Percentiles rank a stretch among this genome's conserved stretches.
These are phyloP conservation scores for Periconia digitata DNA, from an alignment of 2,329 filamentous ascomycete genomes.

Conservation along the genomic window DNA sequence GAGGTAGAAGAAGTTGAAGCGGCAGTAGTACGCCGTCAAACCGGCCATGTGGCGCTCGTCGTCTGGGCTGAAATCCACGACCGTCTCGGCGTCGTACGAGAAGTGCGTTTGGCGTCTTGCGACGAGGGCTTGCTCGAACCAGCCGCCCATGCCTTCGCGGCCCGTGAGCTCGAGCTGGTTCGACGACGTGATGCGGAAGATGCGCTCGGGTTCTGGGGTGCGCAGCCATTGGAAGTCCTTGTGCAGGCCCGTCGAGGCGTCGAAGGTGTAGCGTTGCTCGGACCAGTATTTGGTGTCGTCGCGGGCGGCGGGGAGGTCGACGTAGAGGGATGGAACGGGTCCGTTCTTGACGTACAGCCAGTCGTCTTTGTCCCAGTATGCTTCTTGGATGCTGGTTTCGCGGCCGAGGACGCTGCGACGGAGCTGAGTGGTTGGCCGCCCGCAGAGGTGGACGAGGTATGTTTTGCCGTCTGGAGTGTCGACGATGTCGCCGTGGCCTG, in stretches of 20 bases:
- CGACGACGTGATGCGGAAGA: conserved; percentile 50
- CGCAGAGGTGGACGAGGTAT: conserved; percentile 38
- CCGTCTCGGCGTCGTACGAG: conserved; percentile 62
- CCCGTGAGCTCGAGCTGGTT: conserved; percentile 56
- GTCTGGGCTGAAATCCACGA: conserved; percentile 55
- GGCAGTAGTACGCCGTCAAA: conserved; percentile 63
- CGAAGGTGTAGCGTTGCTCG: conserved; percentile 52
- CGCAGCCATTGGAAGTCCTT: conserved; percentile 61
- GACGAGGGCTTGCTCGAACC: conserved; percentile 56
- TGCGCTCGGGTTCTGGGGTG: conserved; percentile 50
- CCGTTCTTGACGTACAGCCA: conserved; percentile 66
- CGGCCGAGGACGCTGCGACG: conserved; percentile 40
- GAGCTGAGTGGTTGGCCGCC: conserved; percentile 35
- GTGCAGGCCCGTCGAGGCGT: conserved; percentile 49
- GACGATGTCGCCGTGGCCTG: conserved; percentile 42
- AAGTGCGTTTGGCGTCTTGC: conserved; percentile 60
- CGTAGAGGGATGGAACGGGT: conserved; percentile 47
- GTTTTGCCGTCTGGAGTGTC: conserved; percentile 36
- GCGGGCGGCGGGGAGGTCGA: conserved; percentile 30
- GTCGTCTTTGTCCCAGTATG: conserved; percentile 60
- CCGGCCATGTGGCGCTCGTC: conserved; percentile 65
- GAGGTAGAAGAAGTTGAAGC: conserved; percentile 67
- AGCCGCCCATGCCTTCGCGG: conserved; percentile 53
- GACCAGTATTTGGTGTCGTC: conserved; percentile 41
- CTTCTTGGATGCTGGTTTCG: conserved; percentile 56